Percentiles rank a stretch among this genome's conserved stretches.
These are phyloP conservation scores for Silene conica DNA, from an alignment of 148 eudicot species.

Conservation along the genomic window DNA sequence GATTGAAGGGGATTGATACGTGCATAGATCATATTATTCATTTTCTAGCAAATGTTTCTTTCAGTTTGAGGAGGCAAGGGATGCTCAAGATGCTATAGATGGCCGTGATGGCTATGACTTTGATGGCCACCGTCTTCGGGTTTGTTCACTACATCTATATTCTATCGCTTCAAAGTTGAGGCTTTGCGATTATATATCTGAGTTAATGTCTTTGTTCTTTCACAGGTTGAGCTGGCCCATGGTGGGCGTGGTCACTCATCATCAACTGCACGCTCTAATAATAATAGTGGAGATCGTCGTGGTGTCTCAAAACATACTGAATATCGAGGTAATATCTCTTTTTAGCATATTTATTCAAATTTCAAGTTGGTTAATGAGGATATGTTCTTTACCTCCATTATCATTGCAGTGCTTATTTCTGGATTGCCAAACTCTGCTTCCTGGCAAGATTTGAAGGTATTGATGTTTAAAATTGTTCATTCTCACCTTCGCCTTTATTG, in stretches of 20 bases:
- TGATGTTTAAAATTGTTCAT: neutral
- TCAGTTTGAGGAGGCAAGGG: slow-evolving; percentile 91
- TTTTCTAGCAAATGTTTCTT: neutral
- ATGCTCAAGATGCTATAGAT: slow-evolving; percentile 96
- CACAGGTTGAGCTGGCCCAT: slow-evolving; percentile 79
- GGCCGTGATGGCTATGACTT: slow-evolving; percentile 99
- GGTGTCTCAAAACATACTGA: slow-evolving; percentile 94
- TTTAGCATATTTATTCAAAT: neutral
- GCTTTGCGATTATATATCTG: neutral
- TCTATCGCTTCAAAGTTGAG: neutral
- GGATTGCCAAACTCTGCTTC: slow-evolving; percentile 95
- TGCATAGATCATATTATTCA: neutral
- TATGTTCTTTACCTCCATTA: slow-evolving; percentile 1
- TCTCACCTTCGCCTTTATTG: neutral
- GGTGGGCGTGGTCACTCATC: slow-evolving; percentile 82
- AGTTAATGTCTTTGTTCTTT: neutral
- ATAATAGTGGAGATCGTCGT: slow-evolving; percentile 41
- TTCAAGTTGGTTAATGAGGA: neutral
- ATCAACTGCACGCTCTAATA: slow-evolving; percentile 45
- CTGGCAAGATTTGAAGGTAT: slow-evolving; percentile 99
- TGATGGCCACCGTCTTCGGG: slow-evolving; percentile 95
- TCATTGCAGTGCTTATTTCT: slow-evolving; percentile 58
- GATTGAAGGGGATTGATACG: neutral
- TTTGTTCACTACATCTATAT: slow-evolving; percentile 24
- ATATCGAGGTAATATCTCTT: slow-evolving; percentile 57